Conservation (phyloP, 768 basidiomycete species). For the Lactifluus piperatus region DNA sequence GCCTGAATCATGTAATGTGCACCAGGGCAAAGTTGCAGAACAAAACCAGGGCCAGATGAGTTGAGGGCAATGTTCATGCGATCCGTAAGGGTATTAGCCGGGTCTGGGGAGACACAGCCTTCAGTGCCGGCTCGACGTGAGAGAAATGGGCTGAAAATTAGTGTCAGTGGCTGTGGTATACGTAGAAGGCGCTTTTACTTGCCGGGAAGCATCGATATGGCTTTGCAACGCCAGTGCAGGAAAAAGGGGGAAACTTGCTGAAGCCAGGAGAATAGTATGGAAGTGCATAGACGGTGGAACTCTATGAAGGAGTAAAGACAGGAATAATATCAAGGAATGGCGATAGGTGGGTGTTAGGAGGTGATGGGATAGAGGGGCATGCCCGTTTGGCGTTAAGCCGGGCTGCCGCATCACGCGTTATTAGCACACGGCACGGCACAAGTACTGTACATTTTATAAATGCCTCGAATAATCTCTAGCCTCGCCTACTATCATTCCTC, state of each 20-base stretch:
- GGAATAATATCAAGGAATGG: background rate
- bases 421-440: too few species aligned
- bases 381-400: too few species aligned
- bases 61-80: conserved; percentile 57
- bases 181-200: background rate
- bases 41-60: conserved; percentile 57
- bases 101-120: conserved; percentile 38
- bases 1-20: conserved; percentile 54
- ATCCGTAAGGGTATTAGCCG: conserved; percentile 51
- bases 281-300: background rate
- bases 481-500: background rate
- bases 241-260: background rate
- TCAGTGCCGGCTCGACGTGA: background rate
- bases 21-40: conserved; percentile 56
- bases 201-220: background rate
- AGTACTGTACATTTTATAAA: too few species aligned
- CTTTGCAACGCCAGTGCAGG: background rate
- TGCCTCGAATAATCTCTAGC: too few species aligned
- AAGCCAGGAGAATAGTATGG: background rate
- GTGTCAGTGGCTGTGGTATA: background rate
- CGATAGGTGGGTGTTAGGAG: too few species aligned
- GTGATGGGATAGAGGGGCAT: too few species aligned
- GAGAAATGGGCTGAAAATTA: background rate
- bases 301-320: background rate
- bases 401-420: too few species aligned